Conservation (phyloP, 139 green algal genomes). For the Chlamydomonas schloesseri region DNA sequence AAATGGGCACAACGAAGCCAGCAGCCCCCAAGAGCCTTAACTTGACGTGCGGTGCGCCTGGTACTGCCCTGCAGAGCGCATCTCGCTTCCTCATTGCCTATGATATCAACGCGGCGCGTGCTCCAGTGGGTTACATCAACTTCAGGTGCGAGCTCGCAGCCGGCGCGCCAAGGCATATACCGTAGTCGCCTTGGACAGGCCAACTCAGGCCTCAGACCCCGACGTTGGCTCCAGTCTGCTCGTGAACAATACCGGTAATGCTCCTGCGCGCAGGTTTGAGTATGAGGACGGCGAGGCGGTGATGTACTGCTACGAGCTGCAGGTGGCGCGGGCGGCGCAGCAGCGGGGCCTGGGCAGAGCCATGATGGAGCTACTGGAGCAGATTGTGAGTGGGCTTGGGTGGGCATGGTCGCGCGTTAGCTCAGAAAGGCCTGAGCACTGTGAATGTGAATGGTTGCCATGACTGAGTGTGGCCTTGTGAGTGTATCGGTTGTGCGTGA, state of each 20-base stretch:
- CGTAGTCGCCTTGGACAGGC: too few species aligned
- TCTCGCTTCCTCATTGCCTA: slow-evolving; percentile 34
- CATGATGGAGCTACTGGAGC: slow-evolving; percentile 28
- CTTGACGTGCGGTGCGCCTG: background rate
- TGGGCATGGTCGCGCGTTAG: too few species aligned
- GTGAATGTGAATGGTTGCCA: too few species aligned
- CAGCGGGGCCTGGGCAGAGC: background rate
- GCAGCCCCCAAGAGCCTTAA: too few species aligned
- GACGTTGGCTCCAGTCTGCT: too few species aligned
- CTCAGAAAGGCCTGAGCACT: too few species aligned
- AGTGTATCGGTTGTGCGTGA: background rate
- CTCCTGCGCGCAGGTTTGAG: slow-evolving; percentile 38
- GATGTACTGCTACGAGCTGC: slow-evolving; percentile 45
- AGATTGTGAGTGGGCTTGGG: slow-evolving; percentile 26
- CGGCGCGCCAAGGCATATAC: too few species aligned
- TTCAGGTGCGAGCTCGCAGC: slow-evolving; percentile 15
- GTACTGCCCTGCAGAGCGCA: background rate
- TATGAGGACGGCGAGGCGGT: slow-evolving; percentile 19
- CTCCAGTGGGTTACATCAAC: slow-evolving; percentile 13
- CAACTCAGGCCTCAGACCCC: too few species aligned
- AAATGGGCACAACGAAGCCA: too few species aligned
- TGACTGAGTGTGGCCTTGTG: background rate
- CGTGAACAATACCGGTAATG: too few species aligned
- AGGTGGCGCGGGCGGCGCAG: slow-evolving; percentile 9
- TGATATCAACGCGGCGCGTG: background rate